Conservation (phyloP, 2,329 filamentous ascomycete genomes). For the Nothomitra cinnamomea region DNA sequence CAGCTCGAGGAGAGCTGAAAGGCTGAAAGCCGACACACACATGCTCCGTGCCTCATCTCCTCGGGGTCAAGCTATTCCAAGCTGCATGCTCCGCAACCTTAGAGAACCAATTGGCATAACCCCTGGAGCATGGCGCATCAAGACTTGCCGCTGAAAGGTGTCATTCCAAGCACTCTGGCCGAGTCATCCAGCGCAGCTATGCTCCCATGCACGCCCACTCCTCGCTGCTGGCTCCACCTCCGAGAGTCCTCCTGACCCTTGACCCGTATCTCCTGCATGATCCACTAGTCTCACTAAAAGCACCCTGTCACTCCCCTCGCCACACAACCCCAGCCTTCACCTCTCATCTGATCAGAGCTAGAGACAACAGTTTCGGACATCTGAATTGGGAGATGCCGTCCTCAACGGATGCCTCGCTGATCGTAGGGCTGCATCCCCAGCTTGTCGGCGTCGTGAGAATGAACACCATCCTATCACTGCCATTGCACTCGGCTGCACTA, state of each 20-base stretch:
- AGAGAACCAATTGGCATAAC: not conserved
- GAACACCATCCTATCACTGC: not conserved
- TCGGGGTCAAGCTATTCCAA: not conserved
- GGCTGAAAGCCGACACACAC: conserved; percentile 1
- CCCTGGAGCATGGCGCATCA: not conserved
- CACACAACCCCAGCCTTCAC: not conserved
- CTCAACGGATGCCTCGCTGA: not conserved
- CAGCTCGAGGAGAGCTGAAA: conserved; percentile 1
- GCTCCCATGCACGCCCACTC: not conserved
- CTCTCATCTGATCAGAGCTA: no score
- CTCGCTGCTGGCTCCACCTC: not conserved
- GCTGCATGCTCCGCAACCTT: not conserved
- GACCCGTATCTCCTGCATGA: not conserved
- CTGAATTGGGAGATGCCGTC: not conserved
- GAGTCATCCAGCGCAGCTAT: not conserved
- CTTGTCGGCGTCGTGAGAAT: not conserved
- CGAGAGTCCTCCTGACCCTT: not conserved
- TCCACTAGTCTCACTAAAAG: not conserved
- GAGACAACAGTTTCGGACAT: not conserved
- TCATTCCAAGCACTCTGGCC: not conserved
- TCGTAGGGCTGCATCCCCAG: no score
- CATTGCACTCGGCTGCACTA: not conserved
- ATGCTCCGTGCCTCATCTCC: not conserved
- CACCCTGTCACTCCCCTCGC: not conserved
- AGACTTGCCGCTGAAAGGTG: no score